phyloP scores from a whole-genome alignment of 805 yeast genomes.

The Candida coquimbonensis region DNA sequence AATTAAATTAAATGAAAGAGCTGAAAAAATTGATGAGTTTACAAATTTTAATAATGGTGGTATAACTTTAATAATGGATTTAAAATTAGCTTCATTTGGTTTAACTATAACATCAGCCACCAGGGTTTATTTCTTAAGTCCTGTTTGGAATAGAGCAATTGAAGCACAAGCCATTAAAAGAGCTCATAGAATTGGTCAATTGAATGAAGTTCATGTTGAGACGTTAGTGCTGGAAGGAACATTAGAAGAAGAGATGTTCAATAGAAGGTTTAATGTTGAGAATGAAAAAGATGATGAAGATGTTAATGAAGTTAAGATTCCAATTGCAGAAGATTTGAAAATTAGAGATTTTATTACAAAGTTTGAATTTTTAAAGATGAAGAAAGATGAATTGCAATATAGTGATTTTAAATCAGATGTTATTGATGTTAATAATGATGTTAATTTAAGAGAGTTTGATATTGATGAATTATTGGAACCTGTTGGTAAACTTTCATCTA shows the following conservation, averaged over 20 bases:
- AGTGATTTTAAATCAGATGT: slow-evolving; percentile 8
- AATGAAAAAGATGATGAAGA: slow-evolving; percentile 4
- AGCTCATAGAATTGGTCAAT: slow-evolving; percentile 72
- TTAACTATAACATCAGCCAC: slow-evolving; percentile 63
- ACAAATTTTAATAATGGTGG: slow-evolving; percentile 36
- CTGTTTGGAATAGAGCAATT: slow-evolving; percentile 61
- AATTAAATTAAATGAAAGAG: slow-evolving; percentile 42
- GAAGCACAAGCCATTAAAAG: slow-evolving; percentile 76
- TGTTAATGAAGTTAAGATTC: slow-evolving; percentile 21
- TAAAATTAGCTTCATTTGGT: slow-evolving; percentile 63
- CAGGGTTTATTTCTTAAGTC: slow-evolving; percentile 61
- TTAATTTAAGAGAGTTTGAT: slow-evolving; percentile 14
- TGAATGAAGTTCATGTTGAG: slow-evolving; percentile 58
- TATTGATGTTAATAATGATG: slow-evolving; percentile 1
- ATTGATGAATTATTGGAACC: slow-evolving; percentile 23
- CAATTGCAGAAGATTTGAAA: slow-evolving; percentile 51
- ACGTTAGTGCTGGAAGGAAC: slow-evolving; percentile 57
- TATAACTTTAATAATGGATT: slow-evolving; percentile 55
- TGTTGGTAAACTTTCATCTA: slow-evolving; percentile 6
- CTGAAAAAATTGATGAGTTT: slow-evolving; percentile 46
- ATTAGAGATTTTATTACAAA: slow-evolving; percentile 49
- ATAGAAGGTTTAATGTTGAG: slow-evolving; percentile 22
- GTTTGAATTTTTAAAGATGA: slow-evolving; percentile 38
- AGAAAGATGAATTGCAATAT: slow-evolving; percentile 7
- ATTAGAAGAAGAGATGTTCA: slow-evolving; percentile 62